Base-by-base conservation (phyloP, 257 asterid species). In the Salvia miltiorrhiza region DNA sequence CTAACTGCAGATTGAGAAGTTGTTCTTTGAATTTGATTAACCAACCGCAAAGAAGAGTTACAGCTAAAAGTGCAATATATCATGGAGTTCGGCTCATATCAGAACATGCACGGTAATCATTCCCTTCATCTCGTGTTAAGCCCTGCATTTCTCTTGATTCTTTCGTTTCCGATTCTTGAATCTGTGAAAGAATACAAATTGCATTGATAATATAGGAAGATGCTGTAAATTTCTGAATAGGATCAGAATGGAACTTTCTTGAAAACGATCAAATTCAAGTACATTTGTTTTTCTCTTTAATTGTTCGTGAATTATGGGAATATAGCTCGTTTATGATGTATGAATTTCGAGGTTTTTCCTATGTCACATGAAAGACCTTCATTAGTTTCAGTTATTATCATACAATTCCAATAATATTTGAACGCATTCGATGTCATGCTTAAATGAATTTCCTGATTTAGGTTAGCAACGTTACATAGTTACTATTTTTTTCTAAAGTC, bases 51-150 rank as follows among this genome's bases (percentile, higher is more conserved):
- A 28, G 67, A 26, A 47, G 59, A 5, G 12, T 43, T 32, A 50
- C 28, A 21, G 52, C 60, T 57, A 63, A 14, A 49, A 40, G 28
- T 62, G 69, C 77, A 19, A 23, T n/a, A 56, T 17, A 30, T 44
- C 37, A 76, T 76, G 78, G 83, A 78, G 72, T 72, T 61, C 35
- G 71, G 56, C 61, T 76, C 76, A 7, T 14, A 30, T n/a, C 45
- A 56, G 45, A 73, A 50, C 7, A 35, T 19, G 12, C 63, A 65
- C 48, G 83, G 74, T 76, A 55, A 9, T 57, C 5, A 4, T 53
- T 53, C 58, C 30, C 67, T 37, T 45, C 24, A 9, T 54, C 5
- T 17, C 47, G 69, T 28, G 21, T 76, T 71, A 53, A 32, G 16
- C 43, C 37, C 4, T 26, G 53, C 58, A 59, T 11, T 28, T 52